phyloP scores from a whole-genome alignment of 768 basidiomycete species.

The Amanita rimosa region DNA sequence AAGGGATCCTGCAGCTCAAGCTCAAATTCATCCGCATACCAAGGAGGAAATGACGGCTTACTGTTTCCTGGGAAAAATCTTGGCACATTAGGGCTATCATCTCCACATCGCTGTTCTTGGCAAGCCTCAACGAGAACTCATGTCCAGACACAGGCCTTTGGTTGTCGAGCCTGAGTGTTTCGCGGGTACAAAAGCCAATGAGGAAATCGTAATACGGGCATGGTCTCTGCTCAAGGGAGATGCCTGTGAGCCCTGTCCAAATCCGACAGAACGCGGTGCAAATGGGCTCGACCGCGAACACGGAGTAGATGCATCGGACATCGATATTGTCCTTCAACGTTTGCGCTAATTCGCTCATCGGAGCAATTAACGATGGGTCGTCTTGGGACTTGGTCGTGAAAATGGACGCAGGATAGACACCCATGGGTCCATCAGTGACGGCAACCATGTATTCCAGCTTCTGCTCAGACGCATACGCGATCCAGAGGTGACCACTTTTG shows the following conservation, averaged over 20 bases:
- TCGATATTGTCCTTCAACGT: slow-evolving; percentile 25
- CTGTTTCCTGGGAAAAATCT: slow-evolving; percentile 48
- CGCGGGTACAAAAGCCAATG: slow-evolving; percentile 40
- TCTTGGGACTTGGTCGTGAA: slow-evolving; percentile 31
- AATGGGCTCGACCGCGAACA: slow-evolving; percentile 46
- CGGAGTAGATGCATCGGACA: slow-evolving; percentile 43
- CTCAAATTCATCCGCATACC: slow-evolving; percentile 2
- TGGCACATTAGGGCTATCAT: slow-evolving; percentile 37
- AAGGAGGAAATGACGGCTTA: slow-evolving; percentile 20
- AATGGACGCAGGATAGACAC: slow-evolving; percentile 58
- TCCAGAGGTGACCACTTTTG: slow-evolving; percentile 21
- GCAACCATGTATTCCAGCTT: slow-evolving; percentile 46
- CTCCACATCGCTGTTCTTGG: slow-evolving; percentile 22
- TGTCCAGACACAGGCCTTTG: background rate
- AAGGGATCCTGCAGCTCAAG: slow-evolving; percentile 40
- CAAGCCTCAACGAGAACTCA: slow-evolving; percentile 28
- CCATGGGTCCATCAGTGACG: slow-evolving; percentile 43
- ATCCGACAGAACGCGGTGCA: slow-evolving; percentile 30
- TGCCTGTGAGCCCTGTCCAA: slow-evolving; percentile 38
- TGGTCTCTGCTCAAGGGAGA: slow-evolving; percentile 13
- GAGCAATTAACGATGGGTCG: slow-evolving; percentile 22
- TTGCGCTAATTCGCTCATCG: slow-evolving; percentile 30
- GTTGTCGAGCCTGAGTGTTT: slow-evolving; percentile 21
- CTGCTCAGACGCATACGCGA: slow-evolving; percentile 14
- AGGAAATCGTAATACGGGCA: slow-evolving; percentile 52